These are phyloP conservation scores for Trametes sanguinea DNA, from an alignment of 768 basidiomycete species.

Conservation along the genomic window DNA sequence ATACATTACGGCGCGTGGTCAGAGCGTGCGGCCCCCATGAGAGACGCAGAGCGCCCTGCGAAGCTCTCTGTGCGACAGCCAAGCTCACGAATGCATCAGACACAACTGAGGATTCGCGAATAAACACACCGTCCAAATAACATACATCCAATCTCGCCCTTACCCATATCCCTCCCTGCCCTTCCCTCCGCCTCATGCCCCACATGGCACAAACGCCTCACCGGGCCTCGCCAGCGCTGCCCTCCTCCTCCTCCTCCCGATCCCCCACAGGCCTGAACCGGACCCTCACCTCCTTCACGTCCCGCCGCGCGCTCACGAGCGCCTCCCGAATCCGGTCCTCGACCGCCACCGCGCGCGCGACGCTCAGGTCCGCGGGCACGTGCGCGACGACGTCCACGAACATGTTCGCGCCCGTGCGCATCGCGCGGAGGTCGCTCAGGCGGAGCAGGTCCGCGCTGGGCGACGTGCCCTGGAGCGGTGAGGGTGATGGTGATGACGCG, in stretches of 20 bases:
- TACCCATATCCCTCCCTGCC: not conserved
- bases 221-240: not conserved
- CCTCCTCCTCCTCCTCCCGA: not conserved
- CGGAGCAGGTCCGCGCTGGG: constrained; percentile 39
- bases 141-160: not conserved
- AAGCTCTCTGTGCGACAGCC: too few species aligned
- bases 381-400: constrained; percentile 81
- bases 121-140: not conserved
- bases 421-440: constrained; percentile 63
- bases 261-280: constrained; percentile 53
- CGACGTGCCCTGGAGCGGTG: not conserved
- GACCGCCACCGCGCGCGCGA: constrained; percentile 57
- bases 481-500: constrained; percentile 21
- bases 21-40: too few species aligned
- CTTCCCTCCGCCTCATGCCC: too few species aligned
- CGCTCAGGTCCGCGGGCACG: constrained; percentile 60
- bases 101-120: not conserved
- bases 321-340: constrained; percentile 61
- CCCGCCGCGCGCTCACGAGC: constrained; percentile 58
- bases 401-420: constrained; percentile 77
- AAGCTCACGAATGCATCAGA: too few species aligned
- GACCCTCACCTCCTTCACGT: constrained; percentile 72
- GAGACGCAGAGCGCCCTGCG: too few species aligned
- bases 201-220: not conserved
- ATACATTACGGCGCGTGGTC: too few species aligned